These are phyloP conservation scores for Entomortierella parvispora DNA, from an alignment of 192 early-diverging fungal genomes.

Conservation along the genomic window DNA sequence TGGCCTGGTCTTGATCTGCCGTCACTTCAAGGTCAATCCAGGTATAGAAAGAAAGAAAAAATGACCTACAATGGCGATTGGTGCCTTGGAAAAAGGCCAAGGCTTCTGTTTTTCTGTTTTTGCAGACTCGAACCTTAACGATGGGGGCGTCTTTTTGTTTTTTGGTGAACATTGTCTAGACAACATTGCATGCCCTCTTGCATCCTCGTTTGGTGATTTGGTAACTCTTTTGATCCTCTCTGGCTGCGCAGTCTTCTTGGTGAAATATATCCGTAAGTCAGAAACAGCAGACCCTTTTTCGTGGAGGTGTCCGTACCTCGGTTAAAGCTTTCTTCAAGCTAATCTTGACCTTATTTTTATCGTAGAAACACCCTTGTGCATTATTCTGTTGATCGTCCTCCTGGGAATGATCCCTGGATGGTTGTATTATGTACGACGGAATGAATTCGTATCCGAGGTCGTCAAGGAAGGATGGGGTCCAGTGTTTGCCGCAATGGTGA, in stretches of 20 bases:
- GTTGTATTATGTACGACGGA: conserved; percentile 61
- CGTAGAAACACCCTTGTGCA: conserved; percentile 55
- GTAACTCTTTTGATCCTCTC: conserved; percentile 74
- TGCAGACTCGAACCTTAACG: too few species aligned
- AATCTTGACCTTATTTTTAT: neutral
- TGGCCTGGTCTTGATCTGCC: conserved; percentile 69
- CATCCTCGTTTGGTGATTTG: conserved; percentile 78
- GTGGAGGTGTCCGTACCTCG: too few species aligned
- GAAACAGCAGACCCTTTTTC: too few species aligned
- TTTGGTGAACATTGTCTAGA: conserved; percentile 38
- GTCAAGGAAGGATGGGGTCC: conserved; percentile 80
- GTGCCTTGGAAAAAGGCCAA: too few species aligned
- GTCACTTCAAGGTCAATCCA: conserved; percentile 75
- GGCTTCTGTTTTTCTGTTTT: too few species aligned
- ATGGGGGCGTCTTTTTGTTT: too few species aligned
- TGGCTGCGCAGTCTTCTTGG: conserved; percentile 59
- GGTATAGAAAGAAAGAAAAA: too few species aligned
- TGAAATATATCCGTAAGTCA: conserved; percentile 60
- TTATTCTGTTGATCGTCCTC: conserved; percentile 52
- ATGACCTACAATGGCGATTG: too few species aligned
- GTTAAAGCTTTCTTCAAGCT: too few species aligned
- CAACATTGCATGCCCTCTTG: conserved; percentile 82
- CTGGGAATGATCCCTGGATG: conserved; percentile 58
- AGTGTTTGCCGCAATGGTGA: conserved; percentile 78
- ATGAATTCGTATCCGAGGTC: conserved; percentile 73